Conservation (phyloP, 441 rosid genomes). For the Francoa sonchifolia region DNA sequence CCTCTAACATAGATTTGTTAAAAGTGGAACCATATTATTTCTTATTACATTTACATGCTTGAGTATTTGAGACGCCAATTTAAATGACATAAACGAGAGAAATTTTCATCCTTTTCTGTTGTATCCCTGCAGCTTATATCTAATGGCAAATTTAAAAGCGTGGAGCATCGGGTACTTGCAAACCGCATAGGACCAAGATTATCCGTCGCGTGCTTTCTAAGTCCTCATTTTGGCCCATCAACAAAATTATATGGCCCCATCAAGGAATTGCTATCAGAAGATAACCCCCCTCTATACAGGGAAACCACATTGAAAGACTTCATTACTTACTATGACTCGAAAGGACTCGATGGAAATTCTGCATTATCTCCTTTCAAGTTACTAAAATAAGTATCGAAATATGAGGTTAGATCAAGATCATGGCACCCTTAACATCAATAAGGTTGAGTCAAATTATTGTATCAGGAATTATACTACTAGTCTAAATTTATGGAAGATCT, state of each 20-base stretch:
- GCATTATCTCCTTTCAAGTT: constrained; percentile 2
- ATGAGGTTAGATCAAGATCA: no score
- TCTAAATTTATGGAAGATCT: no score
- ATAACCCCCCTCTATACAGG: neutral
- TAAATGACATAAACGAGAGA: no score
- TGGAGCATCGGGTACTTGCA: neutral
- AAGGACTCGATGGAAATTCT: neutral
- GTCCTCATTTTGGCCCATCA: neutral
- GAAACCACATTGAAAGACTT: constrained; percentile 4
- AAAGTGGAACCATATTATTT: no score
- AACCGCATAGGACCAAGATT: neutral
- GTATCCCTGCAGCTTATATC: constrained; percentile 4
- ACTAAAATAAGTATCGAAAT: no score
- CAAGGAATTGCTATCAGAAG: constrained; percentile 6
- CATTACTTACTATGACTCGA: neutral
- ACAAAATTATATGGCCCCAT: constrained; percentile 7
- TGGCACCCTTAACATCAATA: no score
- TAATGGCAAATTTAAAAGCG: constrained; percentile 5
- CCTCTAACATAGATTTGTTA: no score
- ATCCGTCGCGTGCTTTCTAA: constrained; percentile 2
- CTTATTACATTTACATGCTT: no score
- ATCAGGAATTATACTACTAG: no score
- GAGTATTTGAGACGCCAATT: no score
- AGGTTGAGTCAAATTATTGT: no score
- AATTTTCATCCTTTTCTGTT: no score